Base-by-base conservation (phyloP, 1,284 basidiomycete genomes). In the Fomitopsis schrenkii region DNA sequence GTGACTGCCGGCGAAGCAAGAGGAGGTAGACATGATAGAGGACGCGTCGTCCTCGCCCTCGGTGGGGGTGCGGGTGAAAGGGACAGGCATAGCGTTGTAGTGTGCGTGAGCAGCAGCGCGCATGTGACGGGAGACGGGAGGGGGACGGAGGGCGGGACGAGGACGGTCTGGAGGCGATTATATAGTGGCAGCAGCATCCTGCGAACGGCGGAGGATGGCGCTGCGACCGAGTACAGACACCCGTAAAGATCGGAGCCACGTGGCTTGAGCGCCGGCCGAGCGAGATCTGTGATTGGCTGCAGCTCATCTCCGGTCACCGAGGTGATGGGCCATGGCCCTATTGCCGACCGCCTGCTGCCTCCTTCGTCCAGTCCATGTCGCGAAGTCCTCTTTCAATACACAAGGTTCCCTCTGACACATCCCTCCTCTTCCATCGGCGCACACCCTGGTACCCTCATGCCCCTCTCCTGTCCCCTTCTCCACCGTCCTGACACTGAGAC, bases 1-100 rank as follows among this genome's bases (percentile, higher is more conserved):
- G 22, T 61, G 57, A 45, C 81, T 86, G 44, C 71, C 71, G 0
- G 80, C 79, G 65, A 76, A 80, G 9, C 74, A 72, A n/a, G 70
- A 63, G 46, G 70, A 70, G 40, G 58, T 65, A 33, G 73, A 74
- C 46, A 66, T 79, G 19, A 77, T 67, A n/a, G 71, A 61, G 74
- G 62, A 68, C 79, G 78, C 33, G 72, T 74, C 63, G 77, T 68
- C 70, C 45, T 68, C 65, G 59, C 71, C 66, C 61, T 70, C 65
- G 54, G 42, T 5, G 30, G 30, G 5, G 1, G 30, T 8, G 30
- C 5, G 26, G 58, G 57, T 63, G 59, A 54, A 61, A 22, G 41
- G 28, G 45, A 10, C 40, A 46, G 62, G 46, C 64, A 66, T 65
- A 61, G 57, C 6, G 48, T 17, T n/a, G n/a, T 57, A 41, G 14